Conservation (phyloP, 768 basidiomycete species). For the Lactarius deliciosus region DNA sequence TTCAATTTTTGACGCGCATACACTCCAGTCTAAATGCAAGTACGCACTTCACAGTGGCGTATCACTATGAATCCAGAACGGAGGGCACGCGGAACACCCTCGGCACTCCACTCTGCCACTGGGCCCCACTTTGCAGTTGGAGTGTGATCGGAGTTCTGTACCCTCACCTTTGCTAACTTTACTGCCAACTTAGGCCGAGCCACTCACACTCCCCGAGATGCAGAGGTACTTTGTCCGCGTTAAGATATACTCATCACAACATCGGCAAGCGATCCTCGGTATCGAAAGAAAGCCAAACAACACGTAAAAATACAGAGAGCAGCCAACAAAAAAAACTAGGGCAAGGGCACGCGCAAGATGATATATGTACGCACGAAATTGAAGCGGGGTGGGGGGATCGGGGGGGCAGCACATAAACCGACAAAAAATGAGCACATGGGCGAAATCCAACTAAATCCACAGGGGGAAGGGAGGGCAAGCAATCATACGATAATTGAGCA, state of each 20-base stretch:
- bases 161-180: background rate
- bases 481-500: constrained; percentile 27
- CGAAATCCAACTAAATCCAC: constrained; percentile 30
- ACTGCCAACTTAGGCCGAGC: no score
- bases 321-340: constrained; percentile 23
- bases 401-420: constrained; percentile 25
- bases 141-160: background rate
- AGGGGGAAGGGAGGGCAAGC: constrained; percentile 6
- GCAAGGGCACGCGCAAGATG: constrained; percentile 8
- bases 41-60: background rate
- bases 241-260: constrained; percentile 23
- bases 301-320: constrained; percentile 30
- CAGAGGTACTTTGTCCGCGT: constrained; percentile 21
- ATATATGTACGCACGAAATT: constrained; percentile 26
- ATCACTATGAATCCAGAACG: background rate
- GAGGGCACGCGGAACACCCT: constrained; percentile 15
- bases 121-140: background rate
- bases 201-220: background rate
- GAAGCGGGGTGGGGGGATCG: constrained; percentile 26
- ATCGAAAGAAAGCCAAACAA: constrained; percentile 31
- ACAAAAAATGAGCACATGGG: constrained; percentile 26
- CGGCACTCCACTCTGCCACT: background rate
- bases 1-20: background rate
- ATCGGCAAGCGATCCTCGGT: constrained; percentile 26
- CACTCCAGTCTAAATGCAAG: no score